These are phyloP conservation scores for Pseudonectria foliicola DNA, from an alignment of 2,329 filamentous ascomycete species.

Conservation along the genomic window DNA sequence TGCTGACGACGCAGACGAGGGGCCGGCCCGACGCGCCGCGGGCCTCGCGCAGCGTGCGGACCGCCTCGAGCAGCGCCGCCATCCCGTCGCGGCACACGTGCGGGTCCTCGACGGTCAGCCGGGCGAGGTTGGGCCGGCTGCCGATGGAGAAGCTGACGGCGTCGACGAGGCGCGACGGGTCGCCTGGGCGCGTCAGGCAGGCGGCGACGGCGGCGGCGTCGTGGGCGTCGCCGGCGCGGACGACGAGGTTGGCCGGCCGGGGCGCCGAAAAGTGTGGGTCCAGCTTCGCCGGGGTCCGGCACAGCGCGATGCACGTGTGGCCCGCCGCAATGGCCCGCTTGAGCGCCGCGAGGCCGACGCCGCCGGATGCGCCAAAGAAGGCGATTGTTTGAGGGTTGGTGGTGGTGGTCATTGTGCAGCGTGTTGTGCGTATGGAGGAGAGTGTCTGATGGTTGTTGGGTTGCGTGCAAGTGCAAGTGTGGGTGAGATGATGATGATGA, in stretches of 20 bases:
- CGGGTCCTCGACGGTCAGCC: constrained; percentile 28
- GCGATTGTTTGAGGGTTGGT: constrained; percentile 15
- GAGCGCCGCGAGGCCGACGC: constrained; percentile 33
- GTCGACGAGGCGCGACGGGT: constrained; percentile 27
- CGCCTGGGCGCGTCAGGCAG: constrained; percentile 23
- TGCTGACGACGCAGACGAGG: constrained; percentile 30
- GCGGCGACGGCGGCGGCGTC: constrained; percentile 25
- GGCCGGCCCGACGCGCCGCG: constrained; percentile 22
- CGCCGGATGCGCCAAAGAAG: constrained; percentile 37
- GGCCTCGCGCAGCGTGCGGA: constrained; percentile 20
- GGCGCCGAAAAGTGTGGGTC: constrained; percentile 23
- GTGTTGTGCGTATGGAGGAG: not conserved
- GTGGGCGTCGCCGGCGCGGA: constrained; percentile 33
- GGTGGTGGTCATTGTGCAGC: constrained; percentile 8
- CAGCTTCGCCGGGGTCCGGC: constrained; percentile 35
- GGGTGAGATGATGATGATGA: not conserved
- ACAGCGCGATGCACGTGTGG: constrained; percentile 33
- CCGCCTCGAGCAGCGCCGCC: constrained; percentile 26
- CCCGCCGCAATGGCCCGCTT: constrained; percentile 29
- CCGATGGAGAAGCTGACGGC: constrained; percentile 35
- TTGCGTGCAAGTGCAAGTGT: too few species aligned
- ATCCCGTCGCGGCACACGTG: constrained; percentile 34
- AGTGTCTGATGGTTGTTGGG: too few species aligned
- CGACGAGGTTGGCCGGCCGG: constrained; percentile 26
- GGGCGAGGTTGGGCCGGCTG: constrained; percentile 17